A percentile compares a stretch with the other conserved stretches of the same genome.
These are phyloP conservation scores for Eucalyptus pumila DNA, from an alignment of 345 rosid species.

Conservation along the genomic window DNA sequence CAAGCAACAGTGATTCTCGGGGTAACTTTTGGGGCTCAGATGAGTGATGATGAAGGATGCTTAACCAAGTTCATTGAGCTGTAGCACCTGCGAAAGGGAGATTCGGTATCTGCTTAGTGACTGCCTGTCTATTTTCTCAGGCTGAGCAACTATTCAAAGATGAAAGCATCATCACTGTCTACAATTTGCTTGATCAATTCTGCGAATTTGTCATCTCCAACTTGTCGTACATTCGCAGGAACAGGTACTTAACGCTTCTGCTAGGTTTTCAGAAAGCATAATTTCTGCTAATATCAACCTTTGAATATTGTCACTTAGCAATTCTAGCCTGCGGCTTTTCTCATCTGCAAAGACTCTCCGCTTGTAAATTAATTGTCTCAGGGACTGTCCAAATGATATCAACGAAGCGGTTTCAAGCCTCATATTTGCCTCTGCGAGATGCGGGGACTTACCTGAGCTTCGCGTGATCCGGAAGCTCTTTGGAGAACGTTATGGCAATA, in stretches of 20 bases:
- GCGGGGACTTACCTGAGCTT: conserved; percentile 80
- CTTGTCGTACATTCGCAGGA: conserved; percentile 42
- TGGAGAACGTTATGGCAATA: conserved; percentile 57
- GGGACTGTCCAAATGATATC: conserved; percentile 60
- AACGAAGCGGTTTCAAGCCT: conserved; percentile 88
- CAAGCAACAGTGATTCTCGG: neutral
- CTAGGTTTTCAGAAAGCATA: neutral
- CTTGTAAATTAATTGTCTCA: conserved; percentile 1
- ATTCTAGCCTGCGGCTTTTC: neutral
- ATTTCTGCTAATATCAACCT: neutral
- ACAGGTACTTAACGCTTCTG: conserved; percentile 20
- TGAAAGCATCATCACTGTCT: conserved; percentile 26
- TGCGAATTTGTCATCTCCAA: conserved; percentile 43
- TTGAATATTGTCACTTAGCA: neutral
- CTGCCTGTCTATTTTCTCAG: conserved; percentile 2
- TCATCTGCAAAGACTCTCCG: neutral
- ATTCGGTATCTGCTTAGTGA: neutral
- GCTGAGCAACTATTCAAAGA: conserved; percentile 52
- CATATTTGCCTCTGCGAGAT: conserved; percentile 71
- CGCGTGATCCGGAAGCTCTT: conserved; percentile 43
- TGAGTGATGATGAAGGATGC: neutral
- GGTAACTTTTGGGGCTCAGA: neutral
- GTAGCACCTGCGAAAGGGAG: neutral
- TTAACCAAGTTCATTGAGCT: neutral
- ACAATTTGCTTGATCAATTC: conserved; percentile 47